phyloP scores from a whole-genome alignment of 768 basidiomycete genomes.

The Tylopilus balloui region DNA sequence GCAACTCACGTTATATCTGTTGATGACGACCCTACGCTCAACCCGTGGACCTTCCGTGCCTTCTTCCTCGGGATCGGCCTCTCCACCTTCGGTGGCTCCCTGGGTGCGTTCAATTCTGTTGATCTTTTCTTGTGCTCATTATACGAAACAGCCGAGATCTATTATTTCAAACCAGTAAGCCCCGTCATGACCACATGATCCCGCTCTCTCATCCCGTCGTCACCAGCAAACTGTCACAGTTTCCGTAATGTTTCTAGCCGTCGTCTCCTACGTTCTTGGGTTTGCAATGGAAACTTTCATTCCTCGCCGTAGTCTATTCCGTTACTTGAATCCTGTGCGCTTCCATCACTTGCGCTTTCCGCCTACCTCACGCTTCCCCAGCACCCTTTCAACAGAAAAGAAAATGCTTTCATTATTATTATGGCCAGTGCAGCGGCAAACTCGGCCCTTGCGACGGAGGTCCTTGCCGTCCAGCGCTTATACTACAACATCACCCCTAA shows the following conservation, averaged over 20 bases:
- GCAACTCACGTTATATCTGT: background rate
- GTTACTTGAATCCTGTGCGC: slow-evolving; percentile 47
- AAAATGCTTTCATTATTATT: slow-evolving; percentile 54
- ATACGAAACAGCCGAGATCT: slow-evolving; percentile 44
- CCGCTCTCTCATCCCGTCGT: background rate
- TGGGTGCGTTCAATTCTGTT: slow-evolving; percentile 32
- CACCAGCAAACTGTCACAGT: slow-evolving; percentile 47
- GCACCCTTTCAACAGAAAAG: slow-evolving; percentile 58
- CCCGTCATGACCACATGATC: background rate
- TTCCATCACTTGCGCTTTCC: background rate
- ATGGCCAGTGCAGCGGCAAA: slow-evolving; percentile 54
- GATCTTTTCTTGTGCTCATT: background rate
- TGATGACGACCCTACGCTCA: background rate
- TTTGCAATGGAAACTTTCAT: slow-evolving; percentile 43
- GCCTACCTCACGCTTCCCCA: slow-evolving; percentile 17
- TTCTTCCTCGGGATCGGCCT: slow-evolving; percentile 53
- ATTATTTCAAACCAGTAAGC: slow-evolving; percentile 55
- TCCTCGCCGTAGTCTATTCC: slow-evolving; percentile 42
- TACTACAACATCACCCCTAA: slow-evolving; percentile 53
- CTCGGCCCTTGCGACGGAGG: slow-evolving; percentile 49
- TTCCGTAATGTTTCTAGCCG: slow-evolving; percentile 50
- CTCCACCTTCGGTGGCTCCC: slow-evolving; percentile 47
- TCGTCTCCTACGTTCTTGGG: slow-evolving; percentile 49
- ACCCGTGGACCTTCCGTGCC: slow-evolving; percentile 24
- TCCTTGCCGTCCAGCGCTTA: slow-evolving; percentile 49